phyloP scores from a whole-genome alignment of 768 basidiomycete species.

The Lentinula aciculospora region DNA sequence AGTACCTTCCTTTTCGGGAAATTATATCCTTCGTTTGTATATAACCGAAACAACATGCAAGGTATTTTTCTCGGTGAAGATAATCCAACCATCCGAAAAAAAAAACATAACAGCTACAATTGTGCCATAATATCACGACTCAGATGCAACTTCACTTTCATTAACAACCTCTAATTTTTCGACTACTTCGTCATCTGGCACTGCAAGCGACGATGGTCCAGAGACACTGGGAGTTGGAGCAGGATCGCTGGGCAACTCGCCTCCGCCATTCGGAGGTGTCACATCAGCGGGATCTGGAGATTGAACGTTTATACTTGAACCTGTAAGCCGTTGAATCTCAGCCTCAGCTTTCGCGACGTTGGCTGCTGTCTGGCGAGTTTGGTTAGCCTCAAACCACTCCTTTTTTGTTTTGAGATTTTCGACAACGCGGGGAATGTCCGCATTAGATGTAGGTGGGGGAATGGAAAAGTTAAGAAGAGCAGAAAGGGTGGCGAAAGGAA shows the following conservation, averaged over 20 bases:
- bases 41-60: not conserved
- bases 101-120: not conserved
- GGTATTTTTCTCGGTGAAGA: not conserved
- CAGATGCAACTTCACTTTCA: constrained; percentile 23
- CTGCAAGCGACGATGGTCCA: constrained; percentile 22
- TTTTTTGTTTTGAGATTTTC: constrained; percentile 93
- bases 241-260: constrained; percentile 40
- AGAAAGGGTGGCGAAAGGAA: constrained; percentile 81
- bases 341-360: constrained; percentile 78
- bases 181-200: constrained; percentile 31
- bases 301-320: constrained; percentile 30
- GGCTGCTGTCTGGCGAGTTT: constrained; percentile 71
- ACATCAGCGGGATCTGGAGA: constrained; percentile 24
- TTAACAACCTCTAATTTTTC: constrained; percentile 37
- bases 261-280: constrained; percentile 31
- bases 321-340: constrained; percentile 59
- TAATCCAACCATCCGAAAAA: not conserved
- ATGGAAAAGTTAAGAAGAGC: constrained; percentile 88
- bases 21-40: no score
- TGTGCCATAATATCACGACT: constrained; percentile 8
- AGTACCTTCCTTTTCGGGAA: no score
- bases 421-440: constrained; percentile 78
- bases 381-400: constrained; percentile 92
- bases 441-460: constrained; percentile 72
- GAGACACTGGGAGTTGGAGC: constrained; percentile 33